phyloP scores from a whole-genome alignment of 2,329 filamentous ascomycete genomes.

The Trichoderma sp. region DNA sequence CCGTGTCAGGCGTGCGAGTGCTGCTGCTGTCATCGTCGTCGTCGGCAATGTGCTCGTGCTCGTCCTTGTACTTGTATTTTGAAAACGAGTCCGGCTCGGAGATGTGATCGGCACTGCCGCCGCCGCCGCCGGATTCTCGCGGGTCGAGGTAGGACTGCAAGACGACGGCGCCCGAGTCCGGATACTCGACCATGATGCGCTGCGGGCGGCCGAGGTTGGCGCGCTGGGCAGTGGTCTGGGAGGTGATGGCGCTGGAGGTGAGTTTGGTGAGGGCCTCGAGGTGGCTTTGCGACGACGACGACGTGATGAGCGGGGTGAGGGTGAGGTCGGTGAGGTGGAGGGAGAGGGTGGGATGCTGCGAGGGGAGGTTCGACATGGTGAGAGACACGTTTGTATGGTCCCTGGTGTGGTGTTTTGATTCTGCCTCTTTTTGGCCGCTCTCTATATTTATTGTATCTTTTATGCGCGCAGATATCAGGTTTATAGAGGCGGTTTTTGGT shows the following conservation, averaged over 20 bases:
- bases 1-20: not conserved
- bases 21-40: not conserved
- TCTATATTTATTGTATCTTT: not conserved
- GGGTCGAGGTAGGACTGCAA: constrained; percentile 52
- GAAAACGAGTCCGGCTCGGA: constrained; percentile 13
- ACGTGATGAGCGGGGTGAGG: constrained; percentile 60
- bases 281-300: constrained; percentile 47
- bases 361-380: constrained; percentile 44
- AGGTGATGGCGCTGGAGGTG: constrained; percentile 54
- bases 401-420: not conserved
- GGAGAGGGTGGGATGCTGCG: constrained; percentile 53
- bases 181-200: constrained; percentile 61
- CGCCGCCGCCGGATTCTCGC: constrained; percentile 31
- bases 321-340: constrained; percentile 60
- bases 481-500: not conserved
- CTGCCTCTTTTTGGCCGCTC: not conserved
- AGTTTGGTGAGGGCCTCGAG: constrained; percentile 55
- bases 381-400: not conserved
- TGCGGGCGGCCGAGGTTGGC: constrained; percentile 56
- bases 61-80: constrained; percentile 25
- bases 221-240: constrained; percentile 54
- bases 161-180: constrained; percentile 45
- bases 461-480: not conserved
- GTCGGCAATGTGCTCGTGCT: not conserved
- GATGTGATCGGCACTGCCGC: constrained; percentile 13